phyloP scores from a whole-genome alignment of 257 asterid genomes.

The Lantana camara region DNA sequence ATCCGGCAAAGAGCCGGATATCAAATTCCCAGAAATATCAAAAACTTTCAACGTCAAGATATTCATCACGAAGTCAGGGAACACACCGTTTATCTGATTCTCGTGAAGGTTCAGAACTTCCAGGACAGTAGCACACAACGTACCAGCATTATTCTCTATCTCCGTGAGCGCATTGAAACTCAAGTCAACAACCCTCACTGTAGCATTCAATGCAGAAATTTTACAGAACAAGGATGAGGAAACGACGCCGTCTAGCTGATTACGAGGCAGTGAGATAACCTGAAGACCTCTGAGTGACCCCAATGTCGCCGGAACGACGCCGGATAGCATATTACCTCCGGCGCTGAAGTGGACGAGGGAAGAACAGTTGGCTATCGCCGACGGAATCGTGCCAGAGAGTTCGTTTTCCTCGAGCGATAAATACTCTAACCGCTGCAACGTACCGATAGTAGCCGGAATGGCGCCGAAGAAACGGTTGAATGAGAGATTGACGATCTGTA shows the following conservation, averaged over 20 bases:
- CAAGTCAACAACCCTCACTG: slow-evolving; percentile 41
- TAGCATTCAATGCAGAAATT: slow-evolving; percentile 32
- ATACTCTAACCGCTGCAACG: slow-evolving; percentile 36
- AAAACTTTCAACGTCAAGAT: slow-evolving; percentile 35
- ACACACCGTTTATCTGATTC: slow-evolving; percentile 48
- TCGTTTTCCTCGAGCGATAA: slow-evolving; percentile 47
- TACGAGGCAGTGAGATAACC: slow-evolving; percentile 43
- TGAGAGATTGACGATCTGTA: slow-evolving; percentile 43
- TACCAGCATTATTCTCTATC: slow-evolving; percentile 26
- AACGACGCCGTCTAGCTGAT: slow-evolving; percentile 52
- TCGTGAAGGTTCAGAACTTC: slow-evolving; percentile 53
- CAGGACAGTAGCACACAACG: slow-evolving; percentile 39
- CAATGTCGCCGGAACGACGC: slow-evolving; percentile 48
- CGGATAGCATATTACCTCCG: slow-evolving; percentile 46
- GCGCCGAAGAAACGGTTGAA: slow-evolving; percentile 47
- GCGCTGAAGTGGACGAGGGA: slow-evolving; percentile 50
- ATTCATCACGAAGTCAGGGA: slow-evolving; percentile 43
- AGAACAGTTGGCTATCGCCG: slow-evolving; percentile 58
- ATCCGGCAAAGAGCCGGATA: slow-evolving; percentile 46
- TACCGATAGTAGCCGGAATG: slow-evolving; percentile 52
- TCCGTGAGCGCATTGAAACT: slow-evolving; percentile 60
- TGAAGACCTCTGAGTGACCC: slow-evolving; percentile 40
- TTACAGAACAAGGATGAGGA: slow-evolving; percentile 45
- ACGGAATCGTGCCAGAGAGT: slow-evolving; percentile 54
- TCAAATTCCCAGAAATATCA: slow-evolving; percentile 53